phyloP scores from a whole-genome alignment of 2,329 filamentous ascomycete species.

The Didymosphaeria variabile region DNA sequence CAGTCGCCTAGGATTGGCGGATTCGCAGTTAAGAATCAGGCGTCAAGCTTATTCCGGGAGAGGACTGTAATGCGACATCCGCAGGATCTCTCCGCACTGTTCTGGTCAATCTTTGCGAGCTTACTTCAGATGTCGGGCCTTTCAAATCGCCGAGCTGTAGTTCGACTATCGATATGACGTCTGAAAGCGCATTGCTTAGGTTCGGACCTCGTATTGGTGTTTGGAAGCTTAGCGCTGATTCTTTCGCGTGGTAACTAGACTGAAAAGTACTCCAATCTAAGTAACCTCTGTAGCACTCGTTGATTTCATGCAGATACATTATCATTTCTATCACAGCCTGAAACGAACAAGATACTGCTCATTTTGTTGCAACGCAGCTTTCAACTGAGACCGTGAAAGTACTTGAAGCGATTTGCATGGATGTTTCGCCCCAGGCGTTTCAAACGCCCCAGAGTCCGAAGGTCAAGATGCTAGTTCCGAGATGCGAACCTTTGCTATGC shows the following conservation, averaged over 20 bases:
- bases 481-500: neutral
- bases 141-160: neutral
- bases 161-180: neutral
- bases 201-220: neutral
- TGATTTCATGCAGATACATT: neutral
- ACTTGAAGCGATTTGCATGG: neutral
- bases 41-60: neutral
- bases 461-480: neutral
- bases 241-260: neutral
- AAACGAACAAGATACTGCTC: neutral
- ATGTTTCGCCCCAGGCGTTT: neutral
- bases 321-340: neutral
- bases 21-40: neutral
- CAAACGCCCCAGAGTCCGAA: neutral
- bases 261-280: neutral
- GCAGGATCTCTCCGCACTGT: neutral
- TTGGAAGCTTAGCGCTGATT: neutral
- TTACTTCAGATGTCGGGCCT: neutral
- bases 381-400: neutral
- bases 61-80: neutral
- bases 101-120: neutral
- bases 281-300: neutral
- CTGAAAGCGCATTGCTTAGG: neutral
- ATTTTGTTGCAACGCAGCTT: neutral
- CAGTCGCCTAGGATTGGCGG: neutral